These are phyloP conservation scores for Dichotomocladium elegans DNA, from an alignment of 371 early-diverging fungal species.

Conservation along the genomic window DNA sequence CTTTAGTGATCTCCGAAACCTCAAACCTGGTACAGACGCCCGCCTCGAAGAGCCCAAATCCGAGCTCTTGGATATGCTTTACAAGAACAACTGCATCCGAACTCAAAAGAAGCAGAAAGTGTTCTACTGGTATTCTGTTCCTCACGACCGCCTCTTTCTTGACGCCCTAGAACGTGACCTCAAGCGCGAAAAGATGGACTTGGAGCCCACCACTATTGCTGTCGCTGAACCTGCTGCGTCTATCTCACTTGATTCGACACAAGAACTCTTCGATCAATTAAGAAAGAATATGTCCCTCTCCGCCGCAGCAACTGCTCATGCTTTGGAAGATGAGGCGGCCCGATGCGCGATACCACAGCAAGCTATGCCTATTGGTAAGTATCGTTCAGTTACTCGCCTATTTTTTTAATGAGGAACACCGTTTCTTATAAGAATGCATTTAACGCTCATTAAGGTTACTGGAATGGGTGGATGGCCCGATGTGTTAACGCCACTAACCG, in stretches of 20 bases:
- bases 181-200: conserved; percentile 88
- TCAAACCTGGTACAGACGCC: conserved; percentile 98
- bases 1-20: conserved; percentile 95
- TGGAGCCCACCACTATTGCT: conserved; percentile 76
- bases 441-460: not conserved
- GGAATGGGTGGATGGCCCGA: not conserved
- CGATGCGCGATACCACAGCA: conserved; percentile 2
- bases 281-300: conserved; percentile 38
- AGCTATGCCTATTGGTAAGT: not conserved
- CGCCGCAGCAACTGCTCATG: conserved; percentile 32
- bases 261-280: conserved; percentile 60
- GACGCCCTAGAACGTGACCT: conserved; percentile 99
- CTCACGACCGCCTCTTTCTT: conserved; percentile 94
- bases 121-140: conserved; percentile 98
- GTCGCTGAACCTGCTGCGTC: conserved; percentile 60
- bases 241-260: conserved; percentile 59
- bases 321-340: conserved; percentile 18
- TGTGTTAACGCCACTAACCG: not conserved
- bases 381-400: not conserved
- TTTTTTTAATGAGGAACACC: not conserved
- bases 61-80: conserved; percentile 95
- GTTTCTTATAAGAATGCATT: not conserved
- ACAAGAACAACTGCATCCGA: conserved; percentile 97
- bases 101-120: conserved; percentile 99
- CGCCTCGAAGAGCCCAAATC: conserved; percentile 95